phyloP scores from a whole-genome alignment of 2,329 filamentous ascomycete species.

The Phialophora verrucosa region DNA sequence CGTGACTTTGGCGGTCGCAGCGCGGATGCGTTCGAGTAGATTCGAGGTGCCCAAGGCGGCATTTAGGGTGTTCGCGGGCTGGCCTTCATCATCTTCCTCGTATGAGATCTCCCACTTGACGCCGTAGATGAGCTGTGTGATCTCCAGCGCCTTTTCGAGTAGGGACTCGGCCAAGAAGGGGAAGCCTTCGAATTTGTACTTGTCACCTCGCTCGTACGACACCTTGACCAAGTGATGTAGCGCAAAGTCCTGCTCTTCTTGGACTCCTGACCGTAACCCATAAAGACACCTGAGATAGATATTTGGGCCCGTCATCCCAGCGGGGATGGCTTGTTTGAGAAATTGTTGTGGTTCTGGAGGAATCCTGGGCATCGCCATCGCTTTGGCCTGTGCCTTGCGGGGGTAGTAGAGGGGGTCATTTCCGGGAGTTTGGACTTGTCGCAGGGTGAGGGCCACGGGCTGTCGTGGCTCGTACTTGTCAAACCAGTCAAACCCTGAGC shows the following conservation, averaged over 20 bases:
- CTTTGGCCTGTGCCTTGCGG: slow-evolving; percentile 48
- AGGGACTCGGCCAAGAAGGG: slow-evolving; percentile 85
- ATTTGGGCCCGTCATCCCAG: slow-evolving; percentile 76
- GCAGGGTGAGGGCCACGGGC: slow-evolving; percentile 68
- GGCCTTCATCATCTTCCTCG: slow-evolving; percentile 61
- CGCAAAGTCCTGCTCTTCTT: slow-evolving; percentile 86
- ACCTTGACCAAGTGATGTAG: slow-evolving; percentile 94
- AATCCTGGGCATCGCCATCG: slow-evolving; percentile 18
- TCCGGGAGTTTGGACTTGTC: slow-evolving; percentile 74
- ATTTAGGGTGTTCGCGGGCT: slow-evolving; percentile 65
- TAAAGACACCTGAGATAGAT: slow-evolving; percentile 90
- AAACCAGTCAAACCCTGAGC: slow-evolving; percentile 47
- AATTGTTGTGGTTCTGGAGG: slow-evolving; percentile 30
- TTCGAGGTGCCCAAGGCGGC: slow-evolving; percentile 71
- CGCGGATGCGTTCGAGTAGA: slow-evolving; percentile 72
- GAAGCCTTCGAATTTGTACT: slow-evolving; percentile 93
- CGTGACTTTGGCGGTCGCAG: slow-evolving; percentile 64
- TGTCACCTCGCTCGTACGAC: slow-evolving; percentile 90
- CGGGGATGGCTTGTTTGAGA: slow-evolving; percentile 30
- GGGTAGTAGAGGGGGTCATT: slow-evolving; percentile 73
- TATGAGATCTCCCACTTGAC: slow-evolving; percentile 82
- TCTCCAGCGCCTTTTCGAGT: slow-evolving; percentile 79
- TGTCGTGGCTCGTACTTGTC: slow-evolving; percentile 72
- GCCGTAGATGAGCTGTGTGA: slow-evolving; percentile 79
- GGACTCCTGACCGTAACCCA: slow-evolving; percentile 78